Evolutionary conservation across 208 protist genomes (phyloP), one percentile per base, ranked within the genome.

Genomic region (Trypanosoma brucei): DNA sequence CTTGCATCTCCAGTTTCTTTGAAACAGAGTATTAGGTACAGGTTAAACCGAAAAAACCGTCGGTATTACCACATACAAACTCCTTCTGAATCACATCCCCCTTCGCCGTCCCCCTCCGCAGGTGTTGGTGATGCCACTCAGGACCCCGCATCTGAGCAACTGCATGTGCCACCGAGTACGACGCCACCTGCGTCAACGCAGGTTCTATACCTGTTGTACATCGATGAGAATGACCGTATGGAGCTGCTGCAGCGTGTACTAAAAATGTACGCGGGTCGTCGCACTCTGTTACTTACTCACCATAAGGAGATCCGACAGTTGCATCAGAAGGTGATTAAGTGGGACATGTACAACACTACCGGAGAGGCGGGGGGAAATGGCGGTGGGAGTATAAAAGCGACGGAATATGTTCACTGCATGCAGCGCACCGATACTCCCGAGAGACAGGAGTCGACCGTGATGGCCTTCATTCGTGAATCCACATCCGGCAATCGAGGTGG

Each of bases 221-320:
- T 78, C 57, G 78, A 75, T 52, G 75, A 83, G 34, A 67, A 55
- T 22, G 86, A 92, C 63, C 76, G 74, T 55, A 72, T 79, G 49
- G 66, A 65, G 54, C 68, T 84, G 72, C 54, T 88, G 51, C 65
- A 66, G 22, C 71, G 67, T 51, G 74, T 92, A 9, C 55, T 91
- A 33, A 62, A 79, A 35, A 75, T 67, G 53, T 75, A 78, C 58
- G 35, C 62, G 3, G 84, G 75, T 44, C 71, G 76, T 50, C 78
- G 79, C 33, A 60, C 87, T 37, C 56, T 88, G 1, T 9, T 92
- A 11, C 68, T 92, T 42, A 92, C 86, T 2, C 86, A 92, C 62
- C 76, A 87, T 65, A 86, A 88, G 70, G 86, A 92, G 60, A 72
- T 92, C 9, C 63, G 73, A 37, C 76, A 78, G 31, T 68, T 89